Evolutionary conservation across 208 protist genomes (phyloP).

Genomic region (Trichomonas gallinae): DNA sequence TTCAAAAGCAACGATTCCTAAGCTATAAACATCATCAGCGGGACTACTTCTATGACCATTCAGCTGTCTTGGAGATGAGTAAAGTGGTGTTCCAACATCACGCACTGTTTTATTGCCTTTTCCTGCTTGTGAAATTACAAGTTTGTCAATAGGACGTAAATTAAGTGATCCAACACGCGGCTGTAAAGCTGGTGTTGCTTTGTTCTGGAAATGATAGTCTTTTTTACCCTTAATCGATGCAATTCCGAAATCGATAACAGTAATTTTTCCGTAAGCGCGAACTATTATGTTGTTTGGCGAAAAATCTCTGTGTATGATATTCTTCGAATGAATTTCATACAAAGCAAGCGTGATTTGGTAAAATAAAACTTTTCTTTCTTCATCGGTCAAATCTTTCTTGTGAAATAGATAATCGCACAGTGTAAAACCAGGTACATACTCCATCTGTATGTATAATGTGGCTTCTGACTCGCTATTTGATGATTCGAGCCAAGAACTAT

Average conservation of each 20-base stretch:
- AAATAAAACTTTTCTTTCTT: background rate
- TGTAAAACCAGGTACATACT: background rate
- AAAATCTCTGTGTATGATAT: background rate
- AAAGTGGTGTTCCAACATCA: background rate
- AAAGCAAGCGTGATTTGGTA: background rate
- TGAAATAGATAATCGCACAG: background rate
- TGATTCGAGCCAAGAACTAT: background rate
- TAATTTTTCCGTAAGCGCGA: background rate
- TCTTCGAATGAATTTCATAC: background rate
- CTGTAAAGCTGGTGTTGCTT: background rate
- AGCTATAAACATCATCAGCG: background rate
- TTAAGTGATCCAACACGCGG: background rate
- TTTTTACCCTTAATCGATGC: background rate
- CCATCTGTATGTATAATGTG: background rate
- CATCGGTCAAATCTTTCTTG: background rate
- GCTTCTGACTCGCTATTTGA: background rate
- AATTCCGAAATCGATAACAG: slow-evolving; percentile 4
- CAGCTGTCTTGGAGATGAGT: background rate
- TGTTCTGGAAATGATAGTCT: too few relatives aligned
- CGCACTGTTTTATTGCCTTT: background rate
- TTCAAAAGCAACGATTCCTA: background rate
- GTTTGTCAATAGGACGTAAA: background rate
- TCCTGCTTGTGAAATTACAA: background rate
- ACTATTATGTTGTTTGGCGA: background rate
- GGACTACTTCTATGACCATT: background rate